A percentile compares a stretch with the other conserved stretches of the same genome.
Evolutionary conservation across 768 basidiomycete species (phyloP).

Genomic region (Naematelia encephala): DNA sequence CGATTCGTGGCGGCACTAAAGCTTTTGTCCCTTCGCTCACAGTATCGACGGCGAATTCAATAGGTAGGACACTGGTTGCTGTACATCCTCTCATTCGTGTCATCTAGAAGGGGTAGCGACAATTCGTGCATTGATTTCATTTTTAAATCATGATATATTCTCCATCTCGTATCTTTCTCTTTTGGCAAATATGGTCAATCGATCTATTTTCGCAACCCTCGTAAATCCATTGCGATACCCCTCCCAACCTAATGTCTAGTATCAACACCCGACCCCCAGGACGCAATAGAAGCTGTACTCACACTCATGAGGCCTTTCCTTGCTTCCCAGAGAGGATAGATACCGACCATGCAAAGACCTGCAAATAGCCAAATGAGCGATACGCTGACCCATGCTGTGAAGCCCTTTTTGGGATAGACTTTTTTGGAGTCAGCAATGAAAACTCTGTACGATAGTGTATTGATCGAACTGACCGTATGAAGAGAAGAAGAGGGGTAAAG

Average conservation of each 20-base stretch:
- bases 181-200: too few relatives aligned
- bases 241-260: background rate
- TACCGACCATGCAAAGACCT: conserved; percentile 69
- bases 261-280: background rate
- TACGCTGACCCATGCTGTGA: conserved; percentile 69
- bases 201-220: background rate
- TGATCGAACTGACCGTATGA: conserved; percentile 53
- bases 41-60: background rate
- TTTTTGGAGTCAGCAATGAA: background rate
- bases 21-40: background rate
- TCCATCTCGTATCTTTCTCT: too few relatives aligned
- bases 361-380: conserved; percentile 81
- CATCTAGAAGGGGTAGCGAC: too few relatives aligned
- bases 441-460: too few relatives aligned
- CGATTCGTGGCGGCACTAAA: background rate
- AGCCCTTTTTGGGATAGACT: conserved; percentile 33
- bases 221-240: conserved; percentile 9
- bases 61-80: too few relatives aligned
- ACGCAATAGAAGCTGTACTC: background rate
- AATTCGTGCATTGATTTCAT: too few relatives aligned
- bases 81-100: too few relatives aligned
- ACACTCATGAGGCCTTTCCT: conserved; percentile 58
- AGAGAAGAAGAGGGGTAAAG: conserved; percentile 81
- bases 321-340: conserved; percentile 86
- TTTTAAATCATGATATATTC: too few relatives aligned